Evolutionary conservation across 345 rosid species (phyloP).

Genomic region (Schrenkiella parvula): DNA sequence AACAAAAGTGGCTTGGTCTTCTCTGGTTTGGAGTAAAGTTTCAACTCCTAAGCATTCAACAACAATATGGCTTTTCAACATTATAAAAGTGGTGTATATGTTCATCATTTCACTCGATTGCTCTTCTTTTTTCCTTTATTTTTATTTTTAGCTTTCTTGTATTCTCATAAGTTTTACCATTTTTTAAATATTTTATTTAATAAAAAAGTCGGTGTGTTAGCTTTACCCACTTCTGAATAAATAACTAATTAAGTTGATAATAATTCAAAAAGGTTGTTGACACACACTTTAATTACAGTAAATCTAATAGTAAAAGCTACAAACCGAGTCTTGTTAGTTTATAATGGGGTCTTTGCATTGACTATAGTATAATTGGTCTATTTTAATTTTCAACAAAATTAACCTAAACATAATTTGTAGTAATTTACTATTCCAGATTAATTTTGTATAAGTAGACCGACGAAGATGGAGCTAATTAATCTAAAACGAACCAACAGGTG

Average conservation of each 20-base stretch:
- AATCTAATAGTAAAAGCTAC: slow-evolving; percentile 15
- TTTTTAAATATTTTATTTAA: not conserved
- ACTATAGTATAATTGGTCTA: not conserved
- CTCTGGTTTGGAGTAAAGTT: too few relatives aligned
- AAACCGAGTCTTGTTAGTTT: not conserved
- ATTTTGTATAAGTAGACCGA: not conserved
- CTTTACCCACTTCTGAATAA: slow-evolving; percentile 29
- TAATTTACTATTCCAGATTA: not conserved
- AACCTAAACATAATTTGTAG: too few relatives aligned
- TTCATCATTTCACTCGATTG: slow-evolving; percentile 25
- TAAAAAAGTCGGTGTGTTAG: slow-evolving; percentile 26
- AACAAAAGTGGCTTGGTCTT: too few relatives aligned
- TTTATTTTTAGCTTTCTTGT: slow-evolving; percentile 12
- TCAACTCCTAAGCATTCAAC: too few relatives aligned
- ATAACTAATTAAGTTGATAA: slow-evolving; percentile 19
- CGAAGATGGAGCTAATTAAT: not conserved
- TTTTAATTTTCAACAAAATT: not conserved
- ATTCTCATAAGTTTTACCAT: not conserved
- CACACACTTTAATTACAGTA: not conserved
- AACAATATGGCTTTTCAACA: too few relatives aligned
- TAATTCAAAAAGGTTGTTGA: slow-evolving; percentile 21
- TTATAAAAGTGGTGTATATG: not conserved
- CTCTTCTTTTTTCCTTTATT: slow-evolving; percentile 1
- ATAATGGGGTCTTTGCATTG: not conserved
- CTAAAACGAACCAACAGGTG: not conserved